Evolutionary conservation across 2,329 filamentous ascomycete genomes (phyloP), one percentile per base, ranked within the genome.

Genomic region (Aureobasidium zeae): DNA sequence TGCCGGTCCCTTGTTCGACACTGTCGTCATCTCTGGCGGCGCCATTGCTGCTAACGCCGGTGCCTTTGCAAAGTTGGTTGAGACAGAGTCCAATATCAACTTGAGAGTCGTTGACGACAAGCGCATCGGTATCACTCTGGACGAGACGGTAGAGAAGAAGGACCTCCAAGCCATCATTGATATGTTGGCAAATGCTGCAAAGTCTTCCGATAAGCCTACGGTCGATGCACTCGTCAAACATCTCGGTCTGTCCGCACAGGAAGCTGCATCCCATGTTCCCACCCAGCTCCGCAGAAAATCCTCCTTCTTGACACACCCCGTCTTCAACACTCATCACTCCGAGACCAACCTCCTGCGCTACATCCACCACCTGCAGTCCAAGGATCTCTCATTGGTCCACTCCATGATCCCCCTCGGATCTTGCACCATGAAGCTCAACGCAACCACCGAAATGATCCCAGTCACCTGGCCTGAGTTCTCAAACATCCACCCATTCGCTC

Each of bases 361-460:
- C 66, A 94, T 96, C 55, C 74, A 89, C 59, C 86, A 94, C 60
- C 72, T 96, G 4, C 83, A 94, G 61, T 94, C 87, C 38, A 95
- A 94, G 69, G 89, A 96, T 60, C 69, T 96, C 11, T 95, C 89
- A 1, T 73, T 95, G 4, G 85, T 88, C 2, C 89, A 96, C 67
- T 95, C 88, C 12, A 96, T 96, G 89, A 96, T 96, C 49, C 87
- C 89, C 2, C 76, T 96, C 1, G 89, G 89, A 15, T 95, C 89
- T 1, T 96, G 89, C 71, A 96, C 89, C 11, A 96, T 96, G 89
- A 96, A 96, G 72, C 78, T 95, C 42, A 95, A 95, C 62, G 85
- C 83, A 30, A 91, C 88, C 3, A 85, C 85, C 0, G 86, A 95
- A 68, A 95, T 96, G 89, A 75, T 84, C 12, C 83, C 88, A 6